Evolutionary conservation across 768 basidiomycete genomes (phyloP), one percentile per base, ranked within the genome.

Genomic region (Pleurotus cornucopiae): DNA sequence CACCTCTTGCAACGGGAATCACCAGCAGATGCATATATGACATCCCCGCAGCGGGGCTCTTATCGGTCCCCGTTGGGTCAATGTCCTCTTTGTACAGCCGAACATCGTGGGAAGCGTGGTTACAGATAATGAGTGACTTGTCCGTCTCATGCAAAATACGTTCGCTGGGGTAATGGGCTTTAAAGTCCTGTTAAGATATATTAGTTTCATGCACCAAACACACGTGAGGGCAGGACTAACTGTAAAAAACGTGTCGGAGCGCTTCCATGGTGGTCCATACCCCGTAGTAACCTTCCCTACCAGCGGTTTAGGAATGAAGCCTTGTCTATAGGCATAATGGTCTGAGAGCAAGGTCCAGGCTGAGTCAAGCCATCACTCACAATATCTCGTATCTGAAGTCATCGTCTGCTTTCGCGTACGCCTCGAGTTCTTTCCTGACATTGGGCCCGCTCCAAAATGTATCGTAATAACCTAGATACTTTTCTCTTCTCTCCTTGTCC

Each of bases 11-110:
- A 37, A 25, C 23, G 6, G 60, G 57, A 38, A 60, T 58, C 38
- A 51, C 57, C 37, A 60, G 37, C 6, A 60, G 49, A 58, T 60
- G 60, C 14, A 60, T 45, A 30, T 58, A 60, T 7, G 60, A 58
- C 60, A 60, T 60, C 23, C 60, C 60, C 25, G 60, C 60, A 13
- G 51, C 13, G 11, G 21, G 1, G 6, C 20, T 47, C 40, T 46
- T 58, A 41, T 60, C 60, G 18, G 38, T 37, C 16, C 25, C n/a
- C 23, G 57, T 39, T 39, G 58, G 53, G 18, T 58, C 57, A 5
- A 44, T 21, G 9, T 55, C 46, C 16, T 44, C 1, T 3, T 26
- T 14, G 49, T 60, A 60, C 38, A 59, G 41, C 4, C 60, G 57
- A 13, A 48, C 46, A 40, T 60, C 60, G 43, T 58, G 57, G 43